Base-by-base conservation (phyloP, 192 early-diverging fungal genomes). In the Rhizoclosmatium globosum region DNA sequence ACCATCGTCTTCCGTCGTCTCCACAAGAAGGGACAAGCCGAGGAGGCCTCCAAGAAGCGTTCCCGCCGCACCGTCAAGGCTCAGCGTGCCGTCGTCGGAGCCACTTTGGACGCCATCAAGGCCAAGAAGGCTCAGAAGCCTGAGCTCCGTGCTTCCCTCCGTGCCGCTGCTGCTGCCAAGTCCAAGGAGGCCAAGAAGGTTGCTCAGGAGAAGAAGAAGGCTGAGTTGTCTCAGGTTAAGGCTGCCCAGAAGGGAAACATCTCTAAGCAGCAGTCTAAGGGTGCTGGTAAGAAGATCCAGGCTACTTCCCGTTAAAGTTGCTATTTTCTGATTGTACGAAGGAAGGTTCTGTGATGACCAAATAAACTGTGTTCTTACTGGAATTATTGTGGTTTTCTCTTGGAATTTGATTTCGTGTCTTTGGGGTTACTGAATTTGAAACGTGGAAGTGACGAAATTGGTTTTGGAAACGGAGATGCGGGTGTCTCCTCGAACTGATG, bases 11-110 rank as follows among this genome's bases (percentile, higher is more conserved):
- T 93, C 95, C 95, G 98, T 85, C 96, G 95, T 89, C 91, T 97
- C 84, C 94, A 98, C 93, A 96, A 96, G 92, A 99, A 99, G 95
- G 98, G 97, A 87, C 92, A 95, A 81, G 93, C 92, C 83, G 95
- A 96, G 84, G 97, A 98, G 89, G 91, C 93, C 47, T 82, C 95
- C 86, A 98, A 98, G 94, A 99, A 98, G 95, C 92, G 95, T 85
- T 92, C 94, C 64, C 91, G 93, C 84, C 94, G 95, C 84, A 90
- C 92, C 76, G 95, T 98, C 83, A 98, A 99, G 94, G 92, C 91
- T 88, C 93, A 96, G 87, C 94, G 98, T 89, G 95, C 92, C 69
- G 88, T 99, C 80, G 97, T 96, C 71, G 97, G 97, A 89, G 94
- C 94, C 72, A 93, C 96, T 77, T 92, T 92, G 89, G 97, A 99